These are phyloP conservation scores for Plenodomus lindquistii DNA, from an alignment of 2,329 filamentous ascomycete species.

Conservation along the genomic window DNA sequence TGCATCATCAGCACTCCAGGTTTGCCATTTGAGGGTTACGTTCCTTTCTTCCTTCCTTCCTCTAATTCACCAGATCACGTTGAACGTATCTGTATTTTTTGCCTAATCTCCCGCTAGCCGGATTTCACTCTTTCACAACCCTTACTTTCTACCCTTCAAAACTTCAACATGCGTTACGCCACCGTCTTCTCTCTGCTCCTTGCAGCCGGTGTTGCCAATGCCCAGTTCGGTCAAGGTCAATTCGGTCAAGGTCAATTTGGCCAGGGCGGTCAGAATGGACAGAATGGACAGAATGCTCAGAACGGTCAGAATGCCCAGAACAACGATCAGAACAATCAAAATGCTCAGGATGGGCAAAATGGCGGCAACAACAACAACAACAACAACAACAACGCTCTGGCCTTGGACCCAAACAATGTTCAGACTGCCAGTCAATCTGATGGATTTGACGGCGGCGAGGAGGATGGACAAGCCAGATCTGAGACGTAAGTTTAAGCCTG, in stretches of 20 bases:
- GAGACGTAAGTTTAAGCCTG: conserved; percentile 44
- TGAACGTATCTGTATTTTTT: conserved; percentile 47
- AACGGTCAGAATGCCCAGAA: conserved; percentile 6
- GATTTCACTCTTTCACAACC: conserved; percentile 41
- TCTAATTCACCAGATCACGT: conserved; percentile 46
- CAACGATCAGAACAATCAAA: conserved; percentile 13
- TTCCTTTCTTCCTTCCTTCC: conserved; percentile 45
- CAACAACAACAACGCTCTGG: conserved; percentile 23
- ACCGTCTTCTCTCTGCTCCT: conserved; percentile 39
- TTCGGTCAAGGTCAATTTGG: conserved; percentile 3
- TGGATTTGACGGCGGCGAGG: conserved; percentile 45
- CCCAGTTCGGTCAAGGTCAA: conserved; percentile 29
- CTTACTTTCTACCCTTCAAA: conserved; percentile 20
- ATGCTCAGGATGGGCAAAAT: conserved; percentile 9
- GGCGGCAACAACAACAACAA: conserved; percentile 17
- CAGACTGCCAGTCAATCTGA: conserved; percentile 49
- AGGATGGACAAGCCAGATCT: conserved; percentile 51
- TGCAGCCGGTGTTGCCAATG: conserved; percentile 40
- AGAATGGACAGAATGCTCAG: conserved; percentile 6
- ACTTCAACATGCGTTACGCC: conserved; percentile 41
- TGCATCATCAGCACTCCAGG: conserved; percentile 29
- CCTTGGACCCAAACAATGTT: conserved; percentile 46
- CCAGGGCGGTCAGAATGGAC: conserved; percentile 1
- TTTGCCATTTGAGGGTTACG: conserved; percentile 44
- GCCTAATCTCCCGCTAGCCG: conserved; percentile 44